Evolutionary conservation across 495 filamentous ascomycete genomes (phyloP).

Genomic region (Antarctomyces pellizariae): DNA sequence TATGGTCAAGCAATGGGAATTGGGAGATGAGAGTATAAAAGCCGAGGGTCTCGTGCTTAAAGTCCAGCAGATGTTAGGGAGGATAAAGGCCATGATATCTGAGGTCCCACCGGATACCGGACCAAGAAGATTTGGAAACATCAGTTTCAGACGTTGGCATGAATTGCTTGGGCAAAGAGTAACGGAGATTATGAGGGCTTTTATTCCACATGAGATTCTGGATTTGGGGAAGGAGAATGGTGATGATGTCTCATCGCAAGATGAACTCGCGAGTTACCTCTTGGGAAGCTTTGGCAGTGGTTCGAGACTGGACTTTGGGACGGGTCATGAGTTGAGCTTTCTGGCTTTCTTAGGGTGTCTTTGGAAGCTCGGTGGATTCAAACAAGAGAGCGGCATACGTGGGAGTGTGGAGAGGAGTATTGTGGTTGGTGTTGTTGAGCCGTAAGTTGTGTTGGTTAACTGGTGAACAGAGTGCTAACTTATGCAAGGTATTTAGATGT

Average conservation of each 20-base stretch:
- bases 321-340: constrained; percentile 88
- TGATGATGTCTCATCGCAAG: constrained; percentile 17
- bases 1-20: constrained; percentile 27
- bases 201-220: constrained; percentile 29
- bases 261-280: constrained; percentile 60
- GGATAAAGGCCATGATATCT: constrained; percentile 40
- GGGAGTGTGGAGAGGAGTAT: constrained; percentile 43
- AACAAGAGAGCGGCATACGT: constrained; percentile 22
- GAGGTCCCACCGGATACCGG: constrained; percentile 67
- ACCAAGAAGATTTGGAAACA: constrained; percentile 76
- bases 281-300: constrained; percentile 71
- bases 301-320: constrained; percentile 83
- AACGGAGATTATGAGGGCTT: constrained; percentile 32
- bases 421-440: constrained; percentile 60
- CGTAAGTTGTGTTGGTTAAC: constrained; percentile 27
- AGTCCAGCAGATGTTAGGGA: constrained; percentile 36
- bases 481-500: constrained; percentile 47
- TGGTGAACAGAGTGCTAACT: too few relatives aligned
- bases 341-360: constrained; percentile 71
- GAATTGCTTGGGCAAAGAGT: constrained; percentile 35
- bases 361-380: constrained; percentile 75
- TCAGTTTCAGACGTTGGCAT: constrained; percentile 70
- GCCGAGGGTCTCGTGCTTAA: constrained; percentile 29
- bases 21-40: constrained; percentile 19
- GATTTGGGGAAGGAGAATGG: constrained; percentile 11